Conservation (phyloP, 75 land plant species). For the Selaginella moellendorffii region DNA sequence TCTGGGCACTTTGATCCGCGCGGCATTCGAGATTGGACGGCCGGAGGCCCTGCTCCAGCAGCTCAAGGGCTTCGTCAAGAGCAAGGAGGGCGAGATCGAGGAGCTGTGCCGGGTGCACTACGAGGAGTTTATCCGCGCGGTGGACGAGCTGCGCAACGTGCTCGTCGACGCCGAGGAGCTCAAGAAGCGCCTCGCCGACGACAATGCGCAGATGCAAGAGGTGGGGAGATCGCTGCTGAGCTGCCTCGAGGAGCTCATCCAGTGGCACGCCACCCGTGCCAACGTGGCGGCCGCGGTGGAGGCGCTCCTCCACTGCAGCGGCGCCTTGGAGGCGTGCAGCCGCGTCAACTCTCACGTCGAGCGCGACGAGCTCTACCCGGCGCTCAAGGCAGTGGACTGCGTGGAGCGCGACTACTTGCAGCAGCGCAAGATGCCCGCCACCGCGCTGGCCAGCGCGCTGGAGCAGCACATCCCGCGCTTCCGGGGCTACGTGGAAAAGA, state of each 20-base stretch:
- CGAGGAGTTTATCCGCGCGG: conserved; percentile 87
- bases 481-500: conserved; percentile 59
- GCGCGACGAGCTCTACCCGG: conserved; percentile 59
- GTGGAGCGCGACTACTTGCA: conserved; percentile 69
- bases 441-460: conserved; percentile 36
- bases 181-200: conserved; percentile 43
- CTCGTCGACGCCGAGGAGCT: conserved; percentile 83
- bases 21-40: conserved; percentile 75
- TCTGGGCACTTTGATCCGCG: conserved; percentile 62
- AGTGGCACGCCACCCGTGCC: conserved; percentile 51
- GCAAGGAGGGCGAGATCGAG: conserved; percentile 90
- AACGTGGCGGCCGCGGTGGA: conserved; percentile 64
- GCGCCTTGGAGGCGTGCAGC: conserved; percentile 44
- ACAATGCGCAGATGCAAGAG: conserved; percentile 58
- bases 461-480: conserved; percentile 58
- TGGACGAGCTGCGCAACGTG: conserved; percentile 82
- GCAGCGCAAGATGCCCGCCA: conserved; percentile 30
- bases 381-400: conserved; percentile 56
- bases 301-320: conserved; percentile 42
- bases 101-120: conserved; percentile 86
- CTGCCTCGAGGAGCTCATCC: conserved; percentile 64
- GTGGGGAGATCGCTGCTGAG: conserved; percentile 46
- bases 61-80: conserved; percentile 57
- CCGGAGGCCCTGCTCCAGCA: conserved; percentile 76
- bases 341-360: conserved; percentile 54